Conservation (phyloP, 2,329 filamentous ascomycete genomes). For the Ploettnerulaceae sp. region DNA sequence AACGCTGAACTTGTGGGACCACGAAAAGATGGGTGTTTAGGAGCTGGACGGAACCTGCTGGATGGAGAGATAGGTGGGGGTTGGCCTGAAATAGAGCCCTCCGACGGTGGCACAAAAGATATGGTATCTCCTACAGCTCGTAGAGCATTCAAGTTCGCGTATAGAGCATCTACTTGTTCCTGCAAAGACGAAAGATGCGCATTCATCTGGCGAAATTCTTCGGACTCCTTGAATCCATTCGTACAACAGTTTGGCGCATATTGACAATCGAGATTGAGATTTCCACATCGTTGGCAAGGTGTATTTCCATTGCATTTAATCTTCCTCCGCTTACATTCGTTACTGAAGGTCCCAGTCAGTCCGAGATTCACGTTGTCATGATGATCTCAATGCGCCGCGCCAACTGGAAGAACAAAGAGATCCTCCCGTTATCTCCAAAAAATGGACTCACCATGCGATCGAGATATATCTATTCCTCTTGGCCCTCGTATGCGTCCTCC, state of each 20-base stretch:
- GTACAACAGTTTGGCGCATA: conserved; percentile 64
- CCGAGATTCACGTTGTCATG: neutral
- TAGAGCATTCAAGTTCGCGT: conserved; percentile 59
- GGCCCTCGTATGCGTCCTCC: conserved; percentile 30
- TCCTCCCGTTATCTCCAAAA: neutral
- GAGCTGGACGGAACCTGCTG: conserved; percentile 19
- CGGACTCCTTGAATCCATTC: conserved; percentile 85
- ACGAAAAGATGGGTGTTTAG: conserved; percentile 58
- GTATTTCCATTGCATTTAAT: conserved; percentile 70
- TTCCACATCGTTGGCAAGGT: conserved; percentile 63
- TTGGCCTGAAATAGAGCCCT: conserved; percentile 29
- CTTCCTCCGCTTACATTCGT: conserved; percentile 71
- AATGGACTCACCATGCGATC: conserved; percentile 33
- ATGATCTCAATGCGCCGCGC: neutral
- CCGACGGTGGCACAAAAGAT: conserved; percentile 20
- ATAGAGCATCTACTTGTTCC: conserved; percentile 76
- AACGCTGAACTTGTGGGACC: conserved; percentile 83
- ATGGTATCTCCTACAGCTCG: conserved; percentile 20
- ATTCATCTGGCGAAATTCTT: conserved; percentile 81
- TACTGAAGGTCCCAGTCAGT: conserved; percentile 37
- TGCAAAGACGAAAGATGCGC: conserved; percentile 70
- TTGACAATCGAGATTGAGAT: conserved; percentile 60
- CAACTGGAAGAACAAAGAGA: neutral
- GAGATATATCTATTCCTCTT: conserved; percentile 36
- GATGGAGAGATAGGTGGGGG: conserved; percentile 25